These are phyloP conservation scores for Eutrema heterophyllum DNA, from an alignment of 345 rosid genomes.

Conservation along the genomic window DNA sequence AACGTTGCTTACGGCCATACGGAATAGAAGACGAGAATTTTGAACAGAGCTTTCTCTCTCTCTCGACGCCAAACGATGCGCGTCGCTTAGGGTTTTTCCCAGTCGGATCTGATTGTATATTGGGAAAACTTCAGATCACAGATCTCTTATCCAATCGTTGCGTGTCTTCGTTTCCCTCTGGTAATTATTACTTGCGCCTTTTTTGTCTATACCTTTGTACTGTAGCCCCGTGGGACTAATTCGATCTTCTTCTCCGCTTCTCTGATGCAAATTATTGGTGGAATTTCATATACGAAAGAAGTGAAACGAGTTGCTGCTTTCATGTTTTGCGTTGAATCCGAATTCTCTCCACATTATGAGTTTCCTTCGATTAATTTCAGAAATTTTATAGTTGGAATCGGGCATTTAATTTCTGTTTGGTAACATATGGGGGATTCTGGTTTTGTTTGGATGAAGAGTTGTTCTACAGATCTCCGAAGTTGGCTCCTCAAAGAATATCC, in stretches of 20 bases:
- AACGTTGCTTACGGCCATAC: conserved; percentile 26
- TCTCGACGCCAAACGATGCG: neutral
- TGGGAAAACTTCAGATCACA: neutral
- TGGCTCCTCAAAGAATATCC: conserved; percentile 99
- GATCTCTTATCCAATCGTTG: conserved; percentile 31
- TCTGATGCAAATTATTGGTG: neutral
- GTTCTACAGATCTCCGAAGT: conserved; percentile 71
- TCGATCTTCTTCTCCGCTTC: conserved; percentile 8
- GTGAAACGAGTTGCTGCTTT: conserved; percentile 14
- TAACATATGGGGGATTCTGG: neutral
- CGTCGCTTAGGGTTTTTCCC: conserved; percentile 21
- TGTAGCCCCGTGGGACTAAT: neutral
- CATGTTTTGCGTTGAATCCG: conserved; percentile 56
- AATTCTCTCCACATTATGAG: conserved; percentile 57
- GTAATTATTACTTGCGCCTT: conserved; percentile 19
- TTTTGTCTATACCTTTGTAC: neutral
- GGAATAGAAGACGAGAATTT: neutral
- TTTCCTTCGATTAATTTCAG: conserved; percentile 3
- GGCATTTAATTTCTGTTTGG: neutral
- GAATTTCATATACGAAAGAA: conserved; percentile 13
- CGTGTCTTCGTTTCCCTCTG: conserved; percentile 21
- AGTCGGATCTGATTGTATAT: conserved; percentile 30
- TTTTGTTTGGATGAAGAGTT: conserved; percentile 41
- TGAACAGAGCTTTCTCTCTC: neutral
- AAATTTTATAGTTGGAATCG: neutral